Percentiles rank a stretch among this genome's conserved stretches.
Conservation (phyloP, 2,329 filamentous ascomycete genomes). For the Epichloe hybrida region DNA sequence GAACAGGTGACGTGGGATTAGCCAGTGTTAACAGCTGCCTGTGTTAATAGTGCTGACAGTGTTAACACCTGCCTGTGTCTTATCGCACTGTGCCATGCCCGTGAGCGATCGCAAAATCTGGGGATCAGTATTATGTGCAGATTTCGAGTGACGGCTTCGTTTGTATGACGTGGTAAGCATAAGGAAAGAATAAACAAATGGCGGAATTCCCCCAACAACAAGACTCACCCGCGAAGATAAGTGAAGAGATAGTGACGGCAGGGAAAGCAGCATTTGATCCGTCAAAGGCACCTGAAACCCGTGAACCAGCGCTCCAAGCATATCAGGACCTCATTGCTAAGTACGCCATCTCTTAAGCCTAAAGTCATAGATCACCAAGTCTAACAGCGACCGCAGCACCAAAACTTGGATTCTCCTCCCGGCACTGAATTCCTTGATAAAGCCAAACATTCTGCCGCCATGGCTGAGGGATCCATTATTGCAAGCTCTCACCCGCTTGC, state of each 20-base stretch:
- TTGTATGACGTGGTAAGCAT: neutral
- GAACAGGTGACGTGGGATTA: conserved; percentile 15
- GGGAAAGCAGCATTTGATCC: conserved; percentile 38
- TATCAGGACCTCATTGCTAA: conserved; percentile 35
- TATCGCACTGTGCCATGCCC: neutral
- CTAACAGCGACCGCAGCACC: conserved; percentile 13
- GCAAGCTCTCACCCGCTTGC: conserved; percentile 43
- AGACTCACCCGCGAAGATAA: conserved; percentile 16
- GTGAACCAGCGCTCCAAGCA: conserved; percentile 22
- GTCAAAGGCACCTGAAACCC: conserved; percentile 18
- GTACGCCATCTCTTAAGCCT: conserved; percentile 19
- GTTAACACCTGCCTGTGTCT: neutral
- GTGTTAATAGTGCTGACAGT: neutral
- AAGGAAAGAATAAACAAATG: conserved; percentile 10
- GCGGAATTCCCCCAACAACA: conserved; percentile 11
- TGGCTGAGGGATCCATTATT: conserved; percentile 48
- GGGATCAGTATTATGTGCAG: neutral
- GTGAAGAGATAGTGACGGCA: conserved; percentile 22
- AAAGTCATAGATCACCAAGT: neutral
- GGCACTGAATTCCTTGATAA: conserved; percentile 48
- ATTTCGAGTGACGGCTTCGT: neutral
- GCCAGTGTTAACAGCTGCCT: neutral
- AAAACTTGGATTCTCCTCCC: conserved; percentile 41
- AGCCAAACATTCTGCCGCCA: conserved; percentile 42
- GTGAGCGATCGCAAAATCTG: neutral